A percentile compares a stretch with the other conserved stretches of the same genome.
These are phyloP conservation scores for Herpetospermum pedunculosum DNA, from an alignment of 306 rosid species.

Conservation along the genomic window DNA sequence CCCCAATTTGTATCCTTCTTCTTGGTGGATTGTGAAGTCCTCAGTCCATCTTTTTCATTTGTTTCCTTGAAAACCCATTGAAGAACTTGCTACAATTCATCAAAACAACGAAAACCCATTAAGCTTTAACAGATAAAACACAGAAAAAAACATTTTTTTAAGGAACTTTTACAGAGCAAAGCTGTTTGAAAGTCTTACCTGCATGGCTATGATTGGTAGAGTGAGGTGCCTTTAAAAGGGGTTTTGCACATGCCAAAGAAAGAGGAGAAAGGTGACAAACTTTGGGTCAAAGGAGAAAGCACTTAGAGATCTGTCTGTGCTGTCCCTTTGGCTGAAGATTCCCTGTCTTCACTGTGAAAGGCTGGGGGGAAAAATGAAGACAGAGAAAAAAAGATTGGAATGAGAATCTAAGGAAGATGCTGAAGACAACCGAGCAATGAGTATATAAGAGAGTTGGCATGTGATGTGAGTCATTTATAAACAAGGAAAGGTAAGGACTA, in stretches of 20 bases:
- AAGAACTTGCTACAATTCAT: slow-evolving; percentile 37
- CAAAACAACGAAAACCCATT: slow-evolving; percentile 1
- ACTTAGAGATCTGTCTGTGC: slow-evolving; percentile 43
- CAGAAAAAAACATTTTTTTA: neutral
- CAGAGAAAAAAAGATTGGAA: slow-evolving; percentile 27
- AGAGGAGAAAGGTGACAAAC: slow-evolving; percentile 13
- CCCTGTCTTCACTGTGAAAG: slow-evolving; percentile 38
- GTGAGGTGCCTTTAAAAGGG: slow-evolving; percentile 13
- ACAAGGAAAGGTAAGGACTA: neutral
- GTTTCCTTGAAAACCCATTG: slow-evolving; percentile 39
- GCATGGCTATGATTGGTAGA: slow-evolving; percentile 14
- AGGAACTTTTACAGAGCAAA: neutral
- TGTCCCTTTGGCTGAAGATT: slow-evolving; percentile 58
- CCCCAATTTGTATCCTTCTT: slow-evolving; percentile 29
- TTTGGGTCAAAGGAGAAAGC: slow-evolving; percentile 40
- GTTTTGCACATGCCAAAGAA: neutral
- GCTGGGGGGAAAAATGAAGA: slow-evolving; percentile 35
- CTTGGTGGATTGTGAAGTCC: slow-evolving; percentile 19
- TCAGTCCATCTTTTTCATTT: slow-evolving; percentile 28
- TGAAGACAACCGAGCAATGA: slow-evolving; percentile 72
- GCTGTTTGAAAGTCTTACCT: slow-evolving; percentile 14
- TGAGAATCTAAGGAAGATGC: slow-evolving; percentile 54
- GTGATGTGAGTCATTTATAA: slow-evolving; percentile 24
- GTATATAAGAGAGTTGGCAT: slow-evolving; percentile 29
- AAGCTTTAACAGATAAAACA: neutral